Percentiles rank a stretch among this genome's conserved stretches.
These are phyloP conservation scores for Lachancea waltii DNA, from an alignment of 805 yeast species.

Conservation along the genomic window DNA sequence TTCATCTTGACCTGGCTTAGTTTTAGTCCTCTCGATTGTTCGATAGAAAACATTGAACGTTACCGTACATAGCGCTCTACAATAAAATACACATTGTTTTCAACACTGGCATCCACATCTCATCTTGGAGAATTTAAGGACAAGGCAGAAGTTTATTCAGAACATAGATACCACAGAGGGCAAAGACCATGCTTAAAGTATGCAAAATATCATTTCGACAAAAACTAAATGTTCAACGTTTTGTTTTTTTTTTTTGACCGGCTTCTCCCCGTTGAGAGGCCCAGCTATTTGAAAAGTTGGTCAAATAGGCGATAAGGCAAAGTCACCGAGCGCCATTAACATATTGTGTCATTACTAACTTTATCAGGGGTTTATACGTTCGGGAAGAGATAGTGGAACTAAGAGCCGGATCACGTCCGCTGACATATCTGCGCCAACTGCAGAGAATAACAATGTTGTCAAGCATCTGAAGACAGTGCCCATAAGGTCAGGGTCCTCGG, in stretches of 20 bases:
- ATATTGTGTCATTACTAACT: background rate
- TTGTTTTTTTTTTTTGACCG: no score
- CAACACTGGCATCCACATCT: background rate
- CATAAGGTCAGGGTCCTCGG: conserved; percentile 17
- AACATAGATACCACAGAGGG: no score
- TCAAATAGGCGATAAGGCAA: no score
- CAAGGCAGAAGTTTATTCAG: background rate
- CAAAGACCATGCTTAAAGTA: conserved; percentile 8
- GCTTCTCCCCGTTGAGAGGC: no score
- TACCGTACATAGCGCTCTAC: no score
- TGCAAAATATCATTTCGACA: no score
- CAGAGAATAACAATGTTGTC: conserved; percentile 16
- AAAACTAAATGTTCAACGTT: no score
- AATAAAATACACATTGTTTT: no score
- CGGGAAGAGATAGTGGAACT: conserved; percentile 24
- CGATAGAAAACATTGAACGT: no score
- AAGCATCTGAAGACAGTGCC: conserved; percentile 27
- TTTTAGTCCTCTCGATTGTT: no score
- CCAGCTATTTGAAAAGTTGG: no score
- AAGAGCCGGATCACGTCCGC: conserved; percentile 31
- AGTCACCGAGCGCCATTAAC: no score
- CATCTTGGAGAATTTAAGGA: conserved; percentile 1
- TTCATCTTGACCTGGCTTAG: background rate
- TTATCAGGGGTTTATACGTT: conserved; percentile 24
- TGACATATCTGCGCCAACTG: conserved; percentile 33